Evolutionary conservation across 495 filamentous ascomycete genomes (phyloP).

Genomic region (Xylaria venustula): DNA sequence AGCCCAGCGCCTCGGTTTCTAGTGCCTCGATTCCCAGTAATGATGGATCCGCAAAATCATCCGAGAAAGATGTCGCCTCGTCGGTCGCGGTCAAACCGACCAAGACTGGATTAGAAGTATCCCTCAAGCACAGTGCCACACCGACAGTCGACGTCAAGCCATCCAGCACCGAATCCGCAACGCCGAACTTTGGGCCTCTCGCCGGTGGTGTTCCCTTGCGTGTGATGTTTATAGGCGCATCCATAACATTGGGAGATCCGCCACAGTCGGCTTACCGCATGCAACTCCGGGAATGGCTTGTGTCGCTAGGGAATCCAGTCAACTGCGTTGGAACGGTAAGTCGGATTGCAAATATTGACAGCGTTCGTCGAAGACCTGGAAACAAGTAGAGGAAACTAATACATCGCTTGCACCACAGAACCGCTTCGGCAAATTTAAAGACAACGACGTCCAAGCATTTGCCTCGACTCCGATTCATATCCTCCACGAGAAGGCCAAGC

Average conservation of each 20-base stretch:
- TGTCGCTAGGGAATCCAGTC: conserved; percentile 30
- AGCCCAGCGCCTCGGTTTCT: background rate
- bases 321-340: conserved; percentile 33
- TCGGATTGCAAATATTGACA: background rate
- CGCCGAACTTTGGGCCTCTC: background rate
- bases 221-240: conserved; percentile 57
- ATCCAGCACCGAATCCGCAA: background rate
- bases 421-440: conserved; percentile 32
- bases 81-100: background rate
- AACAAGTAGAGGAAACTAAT: conserved; percentile 15
- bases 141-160: background rate
- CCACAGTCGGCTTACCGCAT: conserved; percentile 56
- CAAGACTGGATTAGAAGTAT: background rate
- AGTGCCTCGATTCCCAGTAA: too few species aligned
- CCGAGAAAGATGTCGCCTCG: background rate
- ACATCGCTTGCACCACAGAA: conserved; percentile 11
- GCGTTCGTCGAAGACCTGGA: conserved; percentile 1
- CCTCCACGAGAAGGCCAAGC: conserved; percentile 22
- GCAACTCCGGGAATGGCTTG: conserved; percentile 38
- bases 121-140: background rate
- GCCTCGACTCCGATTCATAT: conserved; percentile 26
- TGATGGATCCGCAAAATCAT: background rate
- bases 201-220: conserved; percentile 38
- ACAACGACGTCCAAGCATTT: conserved; percentile 30
- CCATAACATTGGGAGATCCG: conserved; percentile 56